Evolutionary conservation across 495 filamentous ascomycete species (phyloP).

Genomic region (Penicillium longicatenatum): DNA sequence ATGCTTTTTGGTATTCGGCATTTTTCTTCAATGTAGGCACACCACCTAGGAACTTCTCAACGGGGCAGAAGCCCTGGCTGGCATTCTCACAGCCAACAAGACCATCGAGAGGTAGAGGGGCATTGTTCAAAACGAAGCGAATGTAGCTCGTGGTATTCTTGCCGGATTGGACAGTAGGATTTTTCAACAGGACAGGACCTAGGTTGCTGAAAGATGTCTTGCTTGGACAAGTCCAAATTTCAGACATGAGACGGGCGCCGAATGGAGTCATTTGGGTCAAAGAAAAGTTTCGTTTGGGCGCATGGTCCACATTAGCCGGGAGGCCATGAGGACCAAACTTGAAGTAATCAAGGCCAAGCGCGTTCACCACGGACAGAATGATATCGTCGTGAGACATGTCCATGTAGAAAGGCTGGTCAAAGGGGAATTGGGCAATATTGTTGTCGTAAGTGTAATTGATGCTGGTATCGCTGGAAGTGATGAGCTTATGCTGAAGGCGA

Average conservation of each 20-base stretch:
- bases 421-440: conserved; percentile 47
- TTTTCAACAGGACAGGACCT: conserved; percentile 24
- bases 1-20: conserved; percentile 33
- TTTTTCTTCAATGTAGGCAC: conserved; percentile 24
- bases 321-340: conserved; percentile 44
- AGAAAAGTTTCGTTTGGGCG: conserved; percentile 22
- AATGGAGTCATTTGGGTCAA: conserved; percentile 54
- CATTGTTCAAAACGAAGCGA: conserved; percentile 34
- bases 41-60: conserved; percentile 24
- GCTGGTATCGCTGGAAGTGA: conserved; percentile 53
- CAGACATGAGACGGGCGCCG: conserved; percentile 61
- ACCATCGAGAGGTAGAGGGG: conserved; percentile 31
- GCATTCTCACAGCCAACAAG: conserved; percentile 21
- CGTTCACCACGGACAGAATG: conserved; percentile 47
- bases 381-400: conserved; percentile 46
- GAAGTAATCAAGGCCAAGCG: conserved; percentile 52
- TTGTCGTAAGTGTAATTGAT: conserved; percentile 60
- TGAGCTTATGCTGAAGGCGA: conserved; percentile 55
- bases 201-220: conserved; percentile 22
- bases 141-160: conserved; percentile 28
- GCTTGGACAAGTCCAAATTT: conserved; percentile 47
- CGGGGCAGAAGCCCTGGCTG: conserved; percentile 31
- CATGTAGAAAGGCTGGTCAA: conserved; percentile 55
- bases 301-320: conserved; percentile 51
- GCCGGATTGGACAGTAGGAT: conserved; percentile 24